Evolutionary conservation across 768 basidiomycete genomes (phyloP), one percentile per base, ranked within the genome.

Genomic region (Trametes coccinea): DNA sequence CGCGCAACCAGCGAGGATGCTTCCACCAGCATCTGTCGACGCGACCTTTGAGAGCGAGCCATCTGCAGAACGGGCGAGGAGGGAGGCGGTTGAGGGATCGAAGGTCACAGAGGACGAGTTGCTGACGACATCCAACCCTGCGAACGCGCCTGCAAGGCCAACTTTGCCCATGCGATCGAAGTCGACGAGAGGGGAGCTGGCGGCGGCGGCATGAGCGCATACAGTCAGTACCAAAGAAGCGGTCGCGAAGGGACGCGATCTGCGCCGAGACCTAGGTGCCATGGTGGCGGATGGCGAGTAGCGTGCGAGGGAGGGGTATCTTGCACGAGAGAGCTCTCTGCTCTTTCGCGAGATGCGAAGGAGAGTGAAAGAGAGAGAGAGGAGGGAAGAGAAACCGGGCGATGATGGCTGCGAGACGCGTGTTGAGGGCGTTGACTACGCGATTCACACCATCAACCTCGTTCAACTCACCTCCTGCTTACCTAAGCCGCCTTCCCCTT

Each of bases 71-170:
- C 88, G 88, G 43, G 84, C 81, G 63, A 93, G 79, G 49, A 93
- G 78, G 43, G 92, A 88, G 13, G 91, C 84, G 49, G 84, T 81
- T 2, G 87, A 78, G 30, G 91, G 79, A 74, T 94, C 87, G 72
- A 90, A 88, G 37, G 85, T 70, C 66, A 83, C 70, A 50, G 82
- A 66, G 34, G 84, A 73, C 60, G 77, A 83, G 62, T 77, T 83
- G 70, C 85, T 77, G 80, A 89, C 88, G 60, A 95, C 70, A 70
- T 89, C 89, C 63, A 99, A 78, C 47, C 95, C 96, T 27, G 89
- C 83, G 71, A 98, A 99, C 37, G 90, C 81, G 59, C 96, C 96
- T 30, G 88, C 87, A 44, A 98, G 80, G 59, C 87, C 94, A 52
- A 98, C 94, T 56, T 82, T 87, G 65, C 96, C 96, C 92, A 99